Base-by-base conservation (phyloP, 208 protist species). In the Sergeia podlipaevii region DNA sequence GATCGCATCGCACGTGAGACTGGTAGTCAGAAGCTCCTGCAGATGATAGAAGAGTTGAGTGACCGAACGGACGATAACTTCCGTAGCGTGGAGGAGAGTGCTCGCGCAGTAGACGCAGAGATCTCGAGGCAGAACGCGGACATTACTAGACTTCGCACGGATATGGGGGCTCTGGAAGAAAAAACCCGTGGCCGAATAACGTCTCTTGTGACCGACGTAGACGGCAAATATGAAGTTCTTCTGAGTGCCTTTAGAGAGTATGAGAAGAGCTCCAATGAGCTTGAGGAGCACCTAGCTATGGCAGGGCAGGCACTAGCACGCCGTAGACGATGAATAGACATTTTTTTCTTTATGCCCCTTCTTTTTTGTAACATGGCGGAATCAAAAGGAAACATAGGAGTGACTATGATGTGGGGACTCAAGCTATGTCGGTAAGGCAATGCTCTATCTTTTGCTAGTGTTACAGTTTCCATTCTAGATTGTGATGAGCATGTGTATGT, bases 21-120 rank as follows among this genome's bases (percentile, higher is more conserved):
- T 38, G 70, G 75, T 3, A 54, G 77, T 2, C 77, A 74, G 46
- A 62, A 64, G 20, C 65, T 93, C 27, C 68, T 68, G 0, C 65
- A 77, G 18, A 75, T 84, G 75, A 50, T 93, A 28, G 74, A 89
- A 29, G 85, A 89, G 21, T 63, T 93, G 17, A 86, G 65, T 54
- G 82, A 84, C 39, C 85, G 85, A 45, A 93, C 85, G 0, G 82
- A 93, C 50, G 77, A 84, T 24, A 93, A 93, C 67, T 93, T 93
- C 46, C 62, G 66, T 42, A 81, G 65, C 51, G 80, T 93, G 5
- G 81, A 90, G 60, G 71, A 86, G 34, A 93, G 79, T 41, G 78
- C 85, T 8, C 66, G 74, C 1, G 81, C 78, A 0, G 85, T 93
- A 15, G 82, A 90, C 41, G 62, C 75, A 20, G 81, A 90, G 61